A percentile compares a stretch with the other conserved stretches of the same genome.
phyloP scores from a whole-genome alignment of 208 protist species.

The Strigomonas culicis region DNA sequence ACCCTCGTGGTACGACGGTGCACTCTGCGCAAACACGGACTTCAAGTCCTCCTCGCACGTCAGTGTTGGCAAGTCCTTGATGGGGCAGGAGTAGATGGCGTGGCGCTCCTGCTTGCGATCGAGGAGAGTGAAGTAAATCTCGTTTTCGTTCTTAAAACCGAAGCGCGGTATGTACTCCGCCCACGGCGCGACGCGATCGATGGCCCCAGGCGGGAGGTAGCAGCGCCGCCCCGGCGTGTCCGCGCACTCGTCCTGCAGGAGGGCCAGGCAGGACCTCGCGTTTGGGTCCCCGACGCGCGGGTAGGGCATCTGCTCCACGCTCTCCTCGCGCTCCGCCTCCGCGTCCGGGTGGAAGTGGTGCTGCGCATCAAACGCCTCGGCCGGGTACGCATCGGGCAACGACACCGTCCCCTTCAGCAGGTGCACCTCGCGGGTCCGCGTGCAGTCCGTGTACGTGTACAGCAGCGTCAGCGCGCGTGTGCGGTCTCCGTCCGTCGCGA shows the following conservation, averaged over 20 bases:
- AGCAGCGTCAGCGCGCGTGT: too few relatives aligned
- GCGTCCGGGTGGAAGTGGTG: conserved; percentile 15
- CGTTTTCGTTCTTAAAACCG: conserved; percentile 65
- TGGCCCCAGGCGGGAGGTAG: conserved; percentile 39
- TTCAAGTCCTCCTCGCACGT: conserved; percentile 32
- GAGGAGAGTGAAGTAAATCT: conserved; percentile 61
- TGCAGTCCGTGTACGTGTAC: conserved; percentile 75
- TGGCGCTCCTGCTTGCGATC: conserved; percentile 67
- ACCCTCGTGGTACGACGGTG: conserved; percentile 24
- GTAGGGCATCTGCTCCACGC: conserved; percentile 70
- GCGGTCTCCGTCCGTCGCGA: conserved; percentile 30
- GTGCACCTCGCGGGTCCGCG: conserved; percentile 53
- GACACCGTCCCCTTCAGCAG: conserved; percentile 40
- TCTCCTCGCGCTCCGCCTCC: conserved; percentile 11
- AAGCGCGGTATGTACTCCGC: conserved; percentile 82
- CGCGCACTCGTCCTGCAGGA: conserved; percentile 58
- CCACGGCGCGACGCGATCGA: conserved; percentile 42
- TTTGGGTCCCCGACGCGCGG: conserved; percentile 78
- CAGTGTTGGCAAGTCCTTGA: conserved; percentile 25
- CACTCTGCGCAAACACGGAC: conserved; percentile 17
- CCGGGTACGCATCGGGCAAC: conserved; percentile 13
- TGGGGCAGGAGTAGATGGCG: conserved; percentile 51
- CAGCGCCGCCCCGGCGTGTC: conserved; percentile 24
- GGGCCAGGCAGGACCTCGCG: conserved; percentile 43
- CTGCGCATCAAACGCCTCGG: conserved; percentile 9